Evolutionary conservation across 352 stramenopile genomes (phyloP), one percentile per base, ranked within the genome.

Genomic region (Phytophthora brassicae): DNA sequence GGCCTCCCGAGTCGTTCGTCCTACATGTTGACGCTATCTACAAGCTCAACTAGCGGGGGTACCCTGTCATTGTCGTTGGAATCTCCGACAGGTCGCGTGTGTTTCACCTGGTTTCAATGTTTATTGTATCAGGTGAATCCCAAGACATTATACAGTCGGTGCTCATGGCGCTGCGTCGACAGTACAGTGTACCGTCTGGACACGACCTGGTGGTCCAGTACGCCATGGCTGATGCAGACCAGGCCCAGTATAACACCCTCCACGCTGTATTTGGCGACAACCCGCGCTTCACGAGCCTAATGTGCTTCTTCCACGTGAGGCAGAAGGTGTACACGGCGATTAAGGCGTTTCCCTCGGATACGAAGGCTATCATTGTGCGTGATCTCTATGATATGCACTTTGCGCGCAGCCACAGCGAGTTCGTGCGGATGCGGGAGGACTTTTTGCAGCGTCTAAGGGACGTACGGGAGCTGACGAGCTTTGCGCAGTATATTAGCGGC

Each of bases 381-480:
- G 46, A 57, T 22, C 14, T 68, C 8, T 68, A 72, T 54, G 31
- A 72, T 36, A 44, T 66, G 28, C 65, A 72, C 31, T 72, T 68
- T 31, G 56, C 51, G 13, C 13, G 47, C 1, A 43, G 35, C 12
- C 13, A 45, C 2, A 39, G 42, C 1, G 51, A 60, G n/a, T 64
- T 61, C 31, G 13, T 19, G 2, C 4, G 9, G 3, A 24, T 45
- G 41, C 19, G 26, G n/a, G 53, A 51, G 13, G 2, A 23, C 12
- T 42, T 49, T 20, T 14, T 60, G 26, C 6, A 12, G 6, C 5
- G 17, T 4, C 60, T 38, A 42, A 35, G 16, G 33, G 43, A 9
- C 29, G 36, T 17, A 11, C 13, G 7, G 3, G 4, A 41, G 4
- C 44, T 51, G 5, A 11, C 13, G 42, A 13, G 19, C 2, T 70